phyloP scores from a whole-genome alignment of 2,329 filamentous ascomycete species.

The Exophiala dermatitidis region DNA sequence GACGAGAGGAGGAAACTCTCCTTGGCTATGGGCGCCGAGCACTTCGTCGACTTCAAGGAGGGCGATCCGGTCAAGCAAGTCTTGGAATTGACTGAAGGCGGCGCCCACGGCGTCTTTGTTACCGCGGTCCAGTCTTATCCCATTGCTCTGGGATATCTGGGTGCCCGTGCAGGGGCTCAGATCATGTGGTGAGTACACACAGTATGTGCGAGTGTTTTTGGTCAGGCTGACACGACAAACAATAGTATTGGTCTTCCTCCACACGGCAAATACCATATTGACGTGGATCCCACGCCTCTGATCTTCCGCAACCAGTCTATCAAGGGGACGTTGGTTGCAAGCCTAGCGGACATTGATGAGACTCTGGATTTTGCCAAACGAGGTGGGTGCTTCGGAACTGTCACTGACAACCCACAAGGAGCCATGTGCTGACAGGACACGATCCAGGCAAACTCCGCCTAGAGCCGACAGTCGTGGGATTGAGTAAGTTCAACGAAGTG shows the following conservation, averaged over 20 bases:
- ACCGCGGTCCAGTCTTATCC: conserved; percentile 37
- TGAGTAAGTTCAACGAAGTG: conserved; percentile 24
- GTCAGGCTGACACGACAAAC: not conserved
- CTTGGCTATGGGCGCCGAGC: conserved; percentile 47
- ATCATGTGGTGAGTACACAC: conserved; percentile 42
- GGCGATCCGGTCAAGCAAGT: conserved; percentile 36
- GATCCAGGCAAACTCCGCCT: conserved; percentile 22
- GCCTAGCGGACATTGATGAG: conserved; percentile 20
- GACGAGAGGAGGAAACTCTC: conserved; percentile 42
- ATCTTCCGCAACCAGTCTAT: conserved; percentile 21
- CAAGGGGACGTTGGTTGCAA: conserved; percentile 21
- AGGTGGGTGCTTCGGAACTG: conserved; percentile 7
- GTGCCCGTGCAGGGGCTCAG: conserved; percentile 43
- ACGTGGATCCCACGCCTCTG: conserved; percentile 16
- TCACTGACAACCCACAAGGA: not conserved
- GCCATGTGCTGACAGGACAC: not conserved
- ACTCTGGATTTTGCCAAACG: conserved; percentile 23
- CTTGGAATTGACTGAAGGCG: conserved; percentile 40
- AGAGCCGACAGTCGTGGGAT: conserved; percentile 25
- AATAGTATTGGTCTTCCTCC: conserved; percentile 35
- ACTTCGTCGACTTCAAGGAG: conserved; percentile 50
- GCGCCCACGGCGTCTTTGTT: conserved; percentile 42
- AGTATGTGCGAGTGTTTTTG: not conserved
- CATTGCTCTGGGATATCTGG: conserved; percentile 40
- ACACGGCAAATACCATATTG: conserved; percentile 20